Evolutionary conservation across 2,329 filamentous ascomycete species (phyloP).

Genomic region (Pleoardoris graminearum): DNA sequence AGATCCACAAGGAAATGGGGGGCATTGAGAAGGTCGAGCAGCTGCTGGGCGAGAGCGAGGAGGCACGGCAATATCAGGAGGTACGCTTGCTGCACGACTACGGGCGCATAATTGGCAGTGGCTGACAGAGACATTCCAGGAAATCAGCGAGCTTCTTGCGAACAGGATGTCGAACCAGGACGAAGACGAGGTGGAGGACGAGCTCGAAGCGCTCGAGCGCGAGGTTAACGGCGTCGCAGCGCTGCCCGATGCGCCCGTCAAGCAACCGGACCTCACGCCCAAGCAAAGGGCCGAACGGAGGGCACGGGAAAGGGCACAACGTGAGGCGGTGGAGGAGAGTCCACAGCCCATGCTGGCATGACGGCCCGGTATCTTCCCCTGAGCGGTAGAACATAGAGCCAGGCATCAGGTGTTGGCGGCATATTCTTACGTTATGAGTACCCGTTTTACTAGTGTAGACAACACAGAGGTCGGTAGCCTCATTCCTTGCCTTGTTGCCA

Average conservation of each 20-base stretch:
- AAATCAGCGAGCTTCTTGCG: constrained; percentile 88
- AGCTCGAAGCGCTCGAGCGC: constrained; percentile 78
- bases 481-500: not conserved
- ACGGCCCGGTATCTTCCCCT: constrained; percentile 15
- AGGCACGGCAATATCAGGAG: constrained; percentile 88
- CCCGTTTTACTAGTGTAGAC: not conserved
- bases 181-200: constrained; percentile 97
- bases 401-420: constrained; percentile 31
- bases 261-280: constrained; percentile 35
- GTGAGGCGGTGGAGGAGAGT: constrained; percentile 38
- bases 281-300: constrained; percentile 29
- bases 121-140: constrained; percentile 57
- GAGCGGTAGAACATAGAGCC: constrained; percentile 34
- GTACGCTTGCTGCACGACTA: constrained; percentile 51
- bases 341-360: constrained; percentile 44
- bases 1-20: constrained; percentile 95
- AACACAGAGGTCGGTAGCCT: not conserved
- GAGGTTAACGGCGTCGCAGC: constrained; percentile 54
- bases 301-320: constrained; percentile 24
- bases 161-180: constrained; percentile 90
- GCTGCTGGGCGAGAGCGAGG: constrained; percentile 88
- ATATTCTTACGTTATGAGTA: not conserved
- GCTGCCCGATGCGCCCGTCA: constrained; percentile 47
- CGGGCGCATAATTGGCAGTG: constrained; percentile 4
- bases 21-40: constrained; percentile 93